These are phyloP conservation scores for Aspergillus sp. DNA, from an alignment of 2,329 filamentous ascomycete genomes.

Conservation along the genomic window DNA sequence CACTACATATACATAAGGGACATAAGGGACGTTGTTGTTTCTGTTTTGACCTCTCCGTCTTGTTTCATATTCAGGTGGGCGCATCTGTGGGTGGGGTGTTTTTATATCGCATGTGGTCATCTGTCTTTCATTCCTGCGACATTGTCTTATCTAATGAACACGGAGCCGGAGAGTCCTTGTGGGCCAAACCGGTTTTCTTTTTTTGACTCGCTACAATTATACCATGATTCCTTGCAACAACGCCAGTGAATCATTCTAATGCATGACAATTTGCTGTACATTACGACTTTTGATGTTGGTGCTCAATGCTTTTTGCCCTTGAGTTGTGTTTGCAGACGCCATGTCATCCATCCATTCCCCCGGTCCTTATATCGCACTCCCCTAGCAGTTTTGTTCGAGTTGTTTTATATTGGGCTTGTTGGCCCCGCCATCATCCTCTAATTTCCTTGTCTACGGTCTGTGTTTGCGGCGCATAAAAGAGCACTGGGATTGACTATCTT, in stretches of 20 bases:
- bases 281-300: conserved; percentile 23
- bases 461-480: conserved; percentile 37
- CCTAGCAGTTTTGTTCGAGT: conserved; percentile 16
- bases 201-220: conserved; percentile 24
- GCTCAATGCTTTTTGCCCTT: conserved; percentile 19
- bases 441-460: conserved; percentile 24
- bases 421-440: conserved; percentile 15
- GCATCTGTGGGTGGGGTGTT: conserved; percentile 19
- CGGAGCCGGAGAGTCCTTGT: conserved; percentile 23
- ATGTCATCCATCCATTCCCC: conserved; percentile 19
- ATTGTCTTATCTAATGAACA: conserved; percentile 29
- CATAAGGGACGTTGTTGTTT: conserved; percentile 31
- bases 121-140: conserved; percentile 22
- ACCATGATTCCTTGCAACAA: conserved; percentile 21
- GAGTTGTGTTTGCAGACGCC: conserved; percentile 14
- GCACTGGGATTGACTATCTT: conserved; percentile 28
- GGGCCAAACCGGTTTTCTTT: conserved; percentile 13
- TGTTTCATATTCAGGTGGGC: conserved; percentile 28
- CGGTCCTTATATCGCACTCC: conserved; percentile 17
- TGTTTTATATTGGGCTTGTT: conserved; percentile 13
- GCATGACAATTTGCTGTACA: conserved; percentile 38
- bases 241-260: conserved; percentile 24
- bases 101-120: conserved; percentile 20
- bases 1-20: conserved; percentile 42
- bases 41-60: conserved; percentile 23